Percentiles rank a stretch among this genome's conserved stretches.
Conservation (phyloP, 106 monocot species). For the Dendrobium huoshanense region DNA sequence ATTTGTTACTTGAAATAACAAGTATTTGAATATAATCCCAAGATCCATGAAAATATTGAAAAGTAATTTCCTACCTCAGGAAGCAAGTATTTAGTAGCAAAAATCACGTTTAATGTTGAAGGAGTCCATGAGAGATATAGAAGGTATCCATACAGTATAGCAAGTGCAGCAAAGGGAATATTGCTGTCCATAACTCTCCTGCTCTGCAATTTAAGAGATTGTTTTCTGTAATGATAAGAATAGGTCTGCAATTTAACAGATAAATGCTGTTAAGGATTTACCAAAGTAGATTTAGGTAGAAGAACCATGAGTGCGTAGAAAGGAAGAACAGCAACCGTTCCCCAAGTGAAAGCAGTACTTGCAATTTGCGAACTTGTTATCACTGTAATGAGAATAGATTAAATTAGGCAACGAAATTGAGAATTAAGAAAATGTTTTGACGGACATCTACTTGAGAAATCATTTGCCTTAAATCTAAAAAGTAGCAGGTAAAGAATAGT, state of each 20-base stretch:
- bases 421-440: neutral
- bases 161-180: constrained; percentile 63
- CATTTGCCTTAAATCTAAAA: neutral
- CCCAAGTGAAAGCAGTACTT: constrained; percentile 72
- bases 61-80: constrained; percentile 56
- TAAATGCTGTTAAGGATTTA: constrained; percentile 10
- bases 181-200: constrained; percentile 66
- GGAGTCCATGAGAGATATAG: constrained; percentile 87
- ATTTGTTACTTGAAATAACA: neutral
- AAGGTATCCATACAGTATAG: constrained; percentile 72
- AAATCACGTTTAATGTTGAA: constrained; percentile 57
- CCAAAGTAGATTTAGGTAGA: constrained; percentile 72
- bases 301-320: constrained; percentile 94
- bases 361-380: constrained; percentile 72
- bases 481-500: neutral
- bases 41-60: neutral
- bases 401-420: neutral
- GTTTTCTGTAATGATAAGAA: neutral
- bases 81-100: constrained; percentile 89
- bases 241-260: no score
- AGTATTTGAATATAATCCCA: neutral
- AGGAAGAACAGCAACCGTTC: constrained; percentile 90
- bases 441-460: neutral
- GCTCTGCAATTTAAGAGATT: constrained; percentile 38
- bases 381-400: constrained; percentile 30